These are phyloP conservation scores for Miscanthus sacchariflorus DNA, from an alignment of 202 grass and related monocot genomes.

Conservation along the genomic window DNA sequence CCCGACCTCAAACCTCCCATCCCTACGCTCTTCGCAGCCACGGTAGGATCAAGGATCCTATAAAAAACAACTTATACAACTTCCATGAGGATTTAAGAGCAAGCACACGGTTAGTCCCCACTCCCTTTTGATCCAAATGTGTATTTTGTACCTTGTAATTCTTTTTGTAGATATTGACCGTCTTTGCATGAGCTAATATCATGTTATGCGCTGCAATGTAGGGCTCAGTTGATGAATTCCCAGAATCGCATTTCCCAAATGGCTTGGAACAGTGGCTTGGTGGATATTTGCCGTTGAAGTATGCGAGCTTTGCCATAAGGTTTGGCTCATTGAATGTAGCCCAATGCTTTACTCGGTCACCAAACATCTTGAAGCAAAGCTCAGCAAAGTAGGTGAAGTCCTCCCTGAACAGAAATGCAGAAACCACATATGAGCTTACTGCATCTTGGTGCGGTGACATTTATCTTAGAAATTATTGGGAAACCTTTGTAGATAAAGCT, in stretches of 20 bases:
- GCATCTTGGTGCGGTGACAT: not conserved
- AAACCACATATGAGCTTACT: not conserved
- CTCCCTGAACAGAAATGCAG: slow-evolving; percentile 46
- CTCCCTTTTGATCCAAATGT: not conserved
- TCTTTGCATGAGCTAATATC: slow-evolving; percentile 52
- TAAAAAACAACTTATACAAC: not conserved
- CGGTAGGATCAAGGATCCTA: no score
- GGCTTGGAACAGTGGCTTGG: slow-evolving; percentile 49
- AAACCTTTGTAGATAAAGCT: not conserved
- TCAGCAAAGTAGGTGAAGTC: slow-evolving; percentile 48
- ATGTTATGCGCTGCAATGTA: slow-evolving; percentile 58
- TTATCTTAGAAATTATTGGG: not conserved
- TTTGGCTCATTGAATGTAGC: slow-evolving; percentile 59
- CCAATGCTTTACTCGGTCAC: slow-evolving; percentile 60
- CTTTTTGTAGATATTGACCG: slow-evolving; percentile 51
- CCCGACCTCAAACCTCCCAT: no score
- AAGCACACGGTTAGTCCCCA: not conserved
- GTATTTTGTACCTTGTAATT: slow-evolving; percentile 46
- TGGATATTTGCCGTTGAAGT: slow-evolving; percentile 30
- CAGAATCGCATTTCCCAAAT: slow-evolving; percentile 42
- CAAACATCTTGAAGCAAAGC: slow-evolving; percentile 63
- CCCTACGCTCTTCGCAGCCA: no score
- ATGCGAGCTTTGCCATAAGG: slow-evolving; percentile 14
- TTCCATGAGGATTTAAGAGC: not conserved
- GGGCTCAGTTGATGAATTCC: slow-evolving; percentile 54